Evolutionary conservation across 495 filamentous ascomycete species (phyloP).

Genomic region (Penicillium cinerascens): DNA sequence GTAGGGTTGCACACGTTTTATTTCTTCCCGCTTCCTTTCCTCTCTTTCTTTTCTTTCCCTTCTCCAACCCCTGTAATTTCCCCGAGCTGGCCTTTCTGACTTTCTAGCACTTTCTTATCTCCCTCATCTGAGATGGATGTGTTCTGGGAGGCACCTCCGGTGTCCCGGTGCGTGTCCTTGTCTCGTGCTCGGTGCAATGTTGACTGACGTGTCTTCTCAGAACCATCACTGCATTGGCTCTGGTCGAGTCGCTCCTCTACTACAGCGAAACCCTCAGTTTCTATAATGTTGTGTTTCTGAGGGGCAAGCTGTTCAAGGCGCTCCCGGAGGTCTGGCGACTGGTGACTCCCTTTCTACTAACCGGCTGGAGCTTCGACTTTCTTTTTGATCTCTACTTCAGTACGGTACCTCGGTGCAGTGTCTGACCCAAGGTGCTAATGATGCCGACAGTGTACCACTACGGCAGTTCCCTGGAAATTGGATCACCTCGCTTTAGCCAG

Average conservation of each 20-base stretch:
- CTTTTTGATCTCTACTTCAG: conserved; percentile 81
- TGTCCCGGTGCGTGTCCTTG: conserved; percentile 55
- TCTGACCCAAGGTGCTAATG: conserved; percentile 27
- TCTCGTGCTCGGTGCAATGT: conserved; percentile 1
- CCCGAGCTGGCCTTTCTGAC: conserved; percentile 10
- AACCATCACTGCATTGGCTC: conserved; percentile 66
- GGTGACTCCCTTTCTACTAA: conserved; percentile 69
- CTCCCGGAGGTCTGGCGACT: conserved; percentile 69
- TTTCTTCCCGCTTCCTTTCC: conserved; percentile 15
- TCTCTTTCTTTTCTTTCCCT: conserved; percentile 10
- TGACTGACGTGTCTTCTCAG: conserved; percentile 41
- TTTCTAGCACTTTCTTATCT: not conserved
- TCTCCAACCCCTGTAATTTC: conserved; percentile 7
- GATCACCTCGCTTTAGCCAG: conserved; percentile 55
- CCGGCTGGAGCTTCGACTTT: conserved; percentile 57
- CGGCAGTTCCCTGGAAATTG: conserved; percentile 57
- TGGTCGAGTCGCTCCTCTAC: conserved; percentile 58
- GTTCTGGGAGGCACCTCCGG: conserved; percentile 68
- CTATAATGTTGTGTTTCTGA: conserved; percentile 56
- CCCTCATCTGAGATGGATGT: conserved; percentile 55
- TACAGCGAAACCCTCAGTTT: conserved; percentile 56
- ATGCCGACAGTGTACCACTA: conserved; percentile 58
- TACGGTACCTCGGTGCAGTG: conserved; percentile 38
- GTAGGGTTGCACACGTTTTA: conserved; percentile 27
- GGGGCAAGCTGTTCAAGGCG: conserved; percentile 53